Evolutionary conservation across 176 grass and related monocot species (phyloP).

Genomic region (Melocanna baccifera): DNA sequence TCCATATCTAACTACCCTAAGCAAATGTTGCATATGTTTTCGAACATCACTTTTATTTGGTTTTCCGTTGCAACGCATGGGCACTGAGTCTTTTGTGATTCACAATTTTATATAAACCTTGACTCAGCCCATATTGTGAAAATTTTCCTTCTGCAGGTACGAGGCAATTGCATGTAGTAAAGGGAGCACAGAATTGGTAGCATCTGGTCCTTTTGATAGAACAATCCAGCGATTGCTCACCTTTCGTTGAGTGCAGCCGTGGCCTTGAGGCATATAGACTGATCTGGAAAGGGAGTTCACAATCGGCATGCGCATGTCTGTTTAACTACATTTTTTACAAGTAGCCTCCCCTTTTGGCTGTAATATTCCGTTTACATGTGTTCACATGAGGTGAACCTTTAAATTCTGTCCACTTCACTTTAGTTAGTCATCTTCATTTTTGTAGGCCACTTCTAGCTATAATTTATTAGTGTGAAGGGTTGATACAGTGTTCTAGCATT

Average conservation of each 20-base stretch:
- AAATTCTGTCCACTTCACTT: conserved; percentile 27
- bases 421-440: conserved; percentile 36
- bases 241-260: conserved; percentile 11
- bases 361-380: conserved; percentile 42
- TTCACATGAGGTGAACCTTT: conserved; percentile 30
- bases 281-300: conserved; percentile 22
- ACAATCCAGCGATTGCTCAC: conserved; percentile 13
- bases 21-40: too few relatives aligned
- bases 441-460: conserved; percentile 15
- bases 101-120: not conserved
- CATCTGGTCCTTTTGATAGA: conserved; percentile 70
- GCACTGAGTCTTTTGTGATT: too few relatives aligned
- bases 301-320: not conserved
- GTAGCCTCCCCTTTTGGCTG: conserved; percentile 19
- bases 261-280: conserved; percentile 23
- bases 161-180: conserved; percentile 61
- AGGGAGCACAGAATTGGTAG: conserved; percentile 56
- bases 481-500: not conserved
- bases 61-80: too few relatives aligned
- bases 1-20: too few relatives aligned
- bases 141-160: conserved; percentile 69
- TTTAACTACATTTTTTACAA: conserved; percentile 20
- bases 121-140: too few relatives aligned
- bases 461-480: conserved; percentile 21
- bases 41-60: too few relatives aligned